Conservation (phyloP, 73 alveolate species). For the Paraurostyla sp. region DNA sequence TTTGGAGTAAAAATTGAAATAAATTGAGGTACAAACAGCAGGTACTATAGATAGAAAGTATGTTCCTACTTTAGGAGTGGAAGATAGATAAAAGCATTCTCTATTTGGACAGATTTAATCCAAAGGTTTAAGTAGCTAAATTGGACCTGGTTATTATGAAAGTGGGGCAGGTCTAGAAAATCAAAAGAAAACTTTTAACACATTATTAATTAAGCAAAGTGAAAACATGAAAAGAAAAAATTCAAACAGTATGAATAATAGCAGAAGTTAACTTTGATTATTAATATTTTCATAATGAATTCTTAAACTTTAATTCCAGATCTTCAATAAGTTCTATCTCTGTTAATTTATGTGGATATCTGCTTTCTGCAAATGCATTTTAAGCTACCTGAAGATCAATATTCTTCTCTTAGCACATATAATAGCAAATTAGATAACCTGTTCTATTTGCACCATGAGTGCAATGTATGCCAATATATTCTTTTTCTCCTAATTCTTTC, state of each 20-base stretch:
- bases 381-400: not conserved
- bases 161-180: not conserved
- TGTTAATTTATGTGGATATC: not conserved
- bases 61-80: constrained; percentile 16
- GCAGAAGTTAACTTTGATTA: not conserved
- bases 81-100: constrained; percentile 37
- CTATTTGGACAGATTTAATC: not conserved
- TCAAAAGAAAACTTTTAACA: not conserved
- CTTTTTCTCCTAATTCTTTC: not conserved
- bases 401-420: not conserved
- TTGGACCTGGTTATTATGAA: constrained; percentile 21
- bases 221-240: not conserved
- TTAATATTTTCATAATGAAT: not conserved
- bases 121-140: not conserved
- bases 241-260: not conserved
- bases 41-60: constrained; percentile 37
- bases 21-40: not conserved
- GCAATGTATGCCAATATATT: constrained; percentile 41
- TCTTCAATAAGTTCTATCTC: not conserved
- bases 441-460: constrained; percentile 33
- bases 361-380: not conserved
- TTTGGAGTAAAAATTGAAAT: not conserved
- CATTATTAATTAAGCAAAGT: not conserved
- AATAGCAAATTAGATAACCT: not conserved
- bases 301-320: not conserved